Conservation (phyloP, 192 early-diverging fungal species). For the Podila clonocystis region DNA sequence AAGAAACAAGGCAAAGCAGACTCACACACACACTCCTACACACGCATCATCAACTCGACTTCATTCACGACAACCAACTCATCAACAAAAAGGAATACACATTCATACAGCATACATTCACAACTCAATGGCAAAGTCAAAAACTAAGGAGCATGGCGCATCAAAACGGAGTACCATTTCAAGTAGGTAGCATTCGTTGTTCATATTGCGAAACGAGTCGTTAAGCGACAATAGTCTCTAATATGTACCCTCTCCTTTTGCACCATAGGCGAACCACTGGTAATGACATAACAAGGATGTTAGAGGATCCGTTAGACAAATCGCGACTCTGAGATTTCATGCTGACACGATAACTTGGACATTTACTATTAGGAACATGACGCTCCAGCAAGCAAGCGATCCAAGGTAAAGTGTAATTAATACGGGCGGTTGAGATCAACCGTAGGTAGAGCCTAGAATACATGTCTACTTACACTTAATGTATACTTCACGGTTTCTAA, state of each 20-base stretch:
- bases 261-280: background rate
- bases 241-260: background rate
- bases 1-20: conserved; percentile 2
- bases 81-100: too few relatives aligned
- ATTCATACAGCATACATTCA: background rate
- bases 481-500: too few relatives aligned
- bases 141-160: background rate
- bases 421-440: too few relatives aligned
- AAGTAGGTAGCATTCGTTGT: conserved; percentile 13
- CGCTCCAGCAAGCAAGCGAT: conserved; percentile 22
- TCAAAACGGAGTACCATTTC: conserved; percentile 23
- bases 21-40: background rate
- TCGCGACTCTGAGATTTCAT: too few relatives aligned
- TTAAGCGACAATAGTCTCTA: too few relatives aligned
- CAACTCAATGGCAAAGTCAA: conserved; percentile 40
- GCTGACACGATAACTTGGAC: background rate
- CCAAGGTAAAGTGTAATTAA: conserved; percentile 20
- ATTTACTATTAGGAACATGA: conserved; percentile 18
- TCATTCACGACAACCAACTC: background rate
- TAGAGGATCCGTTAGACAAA: background rate
- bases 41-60: background rate
- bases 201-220: background rate
- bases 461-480: background rate
- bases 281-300: background rate
- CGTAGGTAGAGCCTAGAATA: background rate